A percentile compares a stretch with the other conserved stretches of the same genome.
Evolutionary conservation across 2,329 filamentous ascomycete genomes (phyloP).

Genomic region (Exophiala dermatitidis): DNA sequence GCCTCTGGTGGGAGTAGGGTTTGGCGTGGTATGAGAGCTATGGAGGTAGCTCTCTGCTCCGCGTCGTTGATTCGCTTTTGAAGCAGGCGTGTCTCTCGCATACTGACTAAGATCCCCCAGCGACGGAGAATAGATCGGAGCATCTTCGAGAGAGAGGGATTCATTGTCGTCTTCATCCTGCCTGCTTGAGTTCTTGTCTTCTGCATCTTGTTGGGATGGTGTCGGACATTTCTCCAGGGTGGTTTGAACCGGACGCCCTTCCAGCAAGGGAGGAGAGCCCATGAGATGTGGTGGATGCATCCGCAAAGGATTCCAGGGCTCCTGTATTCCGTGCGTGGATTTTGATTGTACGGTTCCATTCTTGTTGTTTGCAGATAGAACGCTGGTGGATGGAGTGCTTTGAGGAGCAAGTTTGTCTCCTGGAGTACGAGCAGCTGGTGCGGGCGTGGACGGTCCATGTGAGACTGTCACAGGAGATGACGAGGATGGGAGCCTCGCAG

Average conservation of each 20-base stretch:
- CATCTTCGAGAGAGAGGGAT: slow-evolving; percentile 16
- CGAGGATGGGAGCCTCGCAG: not conserved
- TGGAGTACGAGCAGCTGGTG: not conserved
- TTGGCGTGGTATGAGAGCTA: slow-evolving; percentile 10
- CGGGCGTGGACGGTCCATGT: not conserved
- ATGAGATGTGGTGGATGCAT: slow-evolving; percentile 22
- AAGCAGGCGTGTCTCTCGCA: slow-evolving; percentile 19
- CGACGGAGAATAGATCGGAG: slow-evolving; percentile 26
- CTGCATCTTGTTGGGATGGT: not conserved
- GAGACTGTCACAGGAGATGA: not conserved
- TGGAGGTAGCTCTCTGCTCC: not conserved
- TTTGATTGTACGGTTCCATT: slow-evolving; percentile 16
- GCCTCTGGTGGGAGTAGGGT: slow-evolving; percentile 7
- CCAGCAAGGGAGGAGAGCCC: slow-evolving; percentile 8
- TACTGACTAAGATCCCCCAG: slow-evolving; percentile 25
- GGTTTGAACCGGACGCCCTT: not conserved
- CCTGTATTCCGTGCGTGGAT: slow-evolving; percentile 6
- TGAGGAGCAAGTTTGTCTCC: not conserved
- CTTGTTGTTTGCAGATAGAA: slow-evolving; percentile 15
- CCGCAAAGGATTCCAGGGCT: slow-evolving; percentile 19
- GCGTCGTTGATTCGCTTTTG: not conserved
- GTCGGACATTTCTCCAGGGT: not conserved
- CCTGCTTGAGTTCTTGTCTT: not conserved
- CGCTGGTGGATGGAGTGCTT: slow-evolving; percentile 1
- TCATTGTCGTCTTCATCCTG: slow-evolving; percentile 17